Conservation (phyloP, 2,329 filamentous ascomycete species). For the Boeremia lycopersici region DNA sequence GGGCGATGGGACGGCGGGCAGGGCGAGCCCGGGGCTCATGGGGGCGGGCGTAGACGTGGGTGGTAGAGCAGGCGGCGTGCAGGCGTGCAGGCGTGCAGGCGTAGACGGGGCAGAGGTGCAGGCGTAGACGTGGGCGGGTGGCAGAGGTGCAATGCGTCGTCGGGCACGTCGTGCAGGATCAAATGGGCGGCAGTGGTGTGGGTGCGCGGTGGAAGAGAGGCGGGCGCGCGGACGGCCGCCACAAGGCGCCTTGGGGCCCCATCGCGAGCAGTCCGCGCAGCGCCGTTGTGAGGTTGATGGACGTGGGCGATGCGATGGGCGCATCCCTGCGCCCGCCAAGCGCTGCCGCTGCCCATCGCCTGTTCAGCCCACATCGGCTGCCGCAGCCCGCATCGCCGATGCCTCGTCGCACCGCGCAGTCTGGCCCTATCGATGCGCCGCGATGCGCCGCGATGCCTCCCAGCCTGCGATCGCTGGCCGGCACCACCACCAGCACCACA, state of each 20-base stretch:
- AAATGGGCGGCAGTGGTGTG: too few relatives aligned
- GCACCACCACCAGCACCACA: too few relatives aligned
- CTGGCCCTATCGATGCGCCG: not conserved
- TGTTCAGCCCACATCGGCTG: not conserved
- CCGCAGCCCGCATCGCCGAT: constrained; percentile 8
- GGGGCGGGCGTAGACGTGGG: constrained; percentile 5
- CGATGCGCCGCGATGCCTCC: too few relatives aligned
- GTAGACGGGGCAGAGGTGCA: too few relatives aligned
- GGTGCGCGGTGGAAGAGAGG: too few relatives aligned
- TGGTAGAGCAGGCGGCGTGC: not conserved
- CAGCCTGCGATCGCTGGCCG: too few relatives aligned
- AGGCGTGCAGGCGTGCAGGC: too few relatives aligned
- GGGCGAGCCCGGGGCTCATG: constrained; percentile 21
- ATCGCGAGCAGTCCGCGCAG: not conserved
- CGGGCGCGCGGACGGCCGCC: constrained; percentile 3
- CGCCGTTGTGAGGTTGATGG: constrained; percentile 15
- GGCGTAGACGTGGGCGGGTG: too few relatives aligned
- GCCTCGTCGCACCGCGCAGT: not conserved
- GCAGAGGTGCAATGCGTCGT: too few relatives aligned
- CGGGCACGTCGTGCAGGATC: too few relatives aligned
- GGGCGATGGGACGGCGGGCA: constrained; percentile 30
- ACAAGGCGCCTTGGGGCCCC: constrained; percentile 2
- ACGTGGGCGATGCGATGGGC: constrained; percentile 1
- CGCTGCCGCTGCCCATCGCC: not conserved
- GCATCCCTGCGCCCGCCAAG: constrained; percentile 11